These are phyloP conservation scores for Pilasporangium apinafurcum DNA, from an alignment of 352 stramenopile genomes.

Conservation along the genomic window DNA sequence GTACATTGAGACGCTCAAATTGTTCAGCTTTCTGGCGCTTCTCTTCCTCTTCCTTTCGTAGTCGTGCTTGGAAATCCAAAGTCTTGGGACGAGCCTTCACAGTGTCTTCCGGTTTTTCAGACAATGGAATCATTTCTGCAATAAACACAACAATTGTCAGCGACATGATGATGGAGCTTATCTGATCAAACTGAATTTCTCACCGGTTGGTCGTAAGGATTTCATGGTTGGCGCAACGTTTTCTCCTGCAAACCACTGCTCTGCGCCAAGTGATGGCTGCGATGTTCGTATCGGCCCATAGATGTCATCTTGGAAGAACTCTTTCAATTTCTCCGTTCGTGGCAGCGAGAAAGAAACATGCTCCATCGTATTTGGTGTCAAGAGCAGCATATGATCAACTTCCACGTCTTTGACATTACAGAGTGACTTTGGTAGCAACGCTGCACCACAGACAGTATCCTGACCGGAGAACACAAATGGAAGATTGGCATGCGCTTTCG, in stretches of 20 bases:
- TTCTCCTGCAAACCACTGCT: constrained; percentile 56
- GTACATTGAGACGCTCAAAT: constrained; percentile 65
- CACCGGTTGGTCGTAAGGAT: constrained; percentile 51
- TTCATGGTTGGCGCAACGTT: constrained; percentile 28
- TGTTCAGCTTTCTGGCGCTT: constrained; percentile 54
- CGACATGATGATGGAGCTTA: background rate
- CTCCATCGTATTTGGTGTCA: constrained; percentile 44
- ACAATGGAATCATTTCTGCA: constrained; percentile 54
- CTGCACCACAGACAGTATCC: constrained; percentile 45
- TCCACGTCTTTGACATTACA: constrained; percentile 70
- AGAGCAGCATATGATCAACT: constrained; percentile 51
- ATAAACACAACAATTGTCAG: background rate
- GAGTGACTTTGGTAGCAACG: constrained; percentile 52
- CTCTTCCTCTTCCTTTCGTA: constrained; percentile 54
- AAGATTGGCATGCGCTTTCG: constrained; percentile 49
- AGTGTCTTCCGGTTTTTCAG: constrained; percentile 38
- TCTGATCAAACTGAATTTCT: background rate
- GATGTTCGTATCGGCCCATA: constrained; percentile 31
- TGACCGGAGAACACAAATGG: constrained; percentile 46
- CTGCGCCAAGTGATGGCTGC: constrained; percentile 20
- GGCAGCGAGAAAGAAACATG: constrained; percentile 62
- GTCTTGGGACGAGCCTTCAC: constrained; percentile 40
- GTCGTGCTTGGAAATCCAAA: constrained; percentile 57
- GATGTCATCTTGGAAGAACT: constrained; percentile 82
- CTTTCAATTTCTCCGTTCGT: constrained; percentile 50